Conservation (phyloP, 805 yeast species). For the Teunomyces pallodes region DNA sequence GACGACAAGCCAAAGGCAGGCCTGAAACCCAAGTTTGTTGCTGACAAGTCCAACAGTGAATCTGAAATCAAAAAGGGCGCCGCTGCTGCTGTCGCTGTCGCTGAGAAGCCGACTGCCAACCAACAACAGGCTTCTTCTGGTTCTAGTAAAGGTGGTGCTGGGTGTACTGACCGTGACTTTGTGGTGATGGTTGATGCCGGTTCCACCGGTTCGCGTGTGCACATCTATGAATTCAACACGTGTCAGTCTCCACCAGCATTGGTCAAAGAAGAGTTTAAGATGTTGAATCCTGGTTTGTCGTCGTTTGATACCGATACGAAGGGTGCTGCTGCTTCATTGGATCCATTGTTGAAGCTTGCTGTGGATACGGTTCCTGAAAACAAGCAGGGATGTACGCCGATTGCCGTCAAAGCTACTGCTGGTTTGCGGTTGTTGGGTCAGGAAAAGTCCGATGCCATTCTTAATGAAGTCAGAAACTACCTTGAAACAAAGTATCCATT, state of each 20-base stretch:
- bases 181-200: conserved; percentile 98
- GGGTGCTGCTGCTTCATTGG: conserved; percentile 90
- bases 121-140: neutral
- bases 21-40: conserved; percentile 18
- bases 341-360: conserved; percentile 76
- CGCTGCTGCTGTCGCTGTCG: conserved; percentile 5
- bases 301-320: conserved; percentile 73
- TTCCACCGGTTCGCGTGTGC: conserved; percentile 94
- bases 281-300: conserved; percentile 91
- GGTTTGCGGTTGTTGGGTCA: conserved; percentile 87
- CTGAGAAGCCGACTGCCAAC: neutral
- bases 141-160: neutral
- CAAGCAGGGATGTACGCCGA: conserved; percentile 78
- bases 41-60: conserved; percentile 20
- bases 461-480: conserved; percentile 72
- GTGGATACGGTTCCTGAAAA: conserved; percentile 71
- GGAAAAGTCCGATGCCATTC: conserved; percentile 65
- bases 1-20: conserved; percentile 8
- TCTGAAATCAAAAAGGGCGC: conserved; percentile 14
- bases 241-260: conserved; percentile 83
- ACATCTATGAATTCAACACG: conserved; percentile 86
- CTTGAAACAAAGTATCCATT: conserved; percentile 83
- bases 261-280: conserved; percentile 75
- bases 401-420: conserved; percentile 97
- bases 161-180: conserved; percentile 50